Base-by-base conservation (phyloP, 768 basidiomycete genomes). In the Suillus sp. region DNA sequence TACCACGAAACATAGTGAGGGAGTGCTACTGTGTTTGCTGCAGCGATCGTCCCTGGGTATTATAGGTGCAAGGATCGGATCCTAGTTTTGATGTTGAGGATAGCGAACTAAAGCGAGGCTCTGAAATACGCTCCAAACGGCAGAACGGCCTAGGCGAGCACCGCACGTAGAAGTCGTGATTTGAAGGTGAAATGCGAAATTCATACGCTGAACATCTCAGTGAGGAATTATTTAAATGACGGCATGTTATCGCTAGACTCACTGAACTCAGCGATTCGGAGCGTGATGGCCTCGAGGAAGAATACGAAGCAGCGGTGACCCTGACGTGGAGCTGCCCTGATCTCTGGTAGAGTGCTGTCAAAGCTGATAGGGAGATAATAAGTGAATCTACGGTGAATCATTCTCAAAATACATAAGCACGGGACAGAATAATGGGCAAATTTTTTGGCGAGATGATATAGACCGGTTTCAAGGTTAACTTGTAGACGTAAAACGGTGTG, bases 321-420 rank as follows among this genome's bases (percentile, higher is more conserved):
- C 75, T 76, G 70, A 40, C 56, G 25, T 57, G 56, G 37, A 27
- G 55, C 55, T 34, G 37, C 25, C 37, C 37, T 27, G 16, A 57
- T 57, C 55, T 27, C 25, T 57, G 25, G 25, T 5, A 27, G 10
- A 38, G 37, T 38, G 18, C 37, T 20, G 37, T 13, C 55, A 18
- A 56, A 57, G 55, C 55, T 34, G 37, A 57, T 57, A 57, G 55
- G 55, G 10, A 57, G 37, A 57, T 57, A 57, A 40, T 38, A 57
- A 27, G 37, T 27, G 55, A 56, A 73, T 59, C 71, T 64, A 76
- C 68, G 73, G 75, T 66, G 66, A 60, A 73, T 47, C 62, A 68
- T 50, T 73, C 73, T 75, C 73, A 75, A 76, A 74, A 68, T 76
- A 74, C 73, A 74, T 76, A 74, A 74, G 63, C 73, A 66, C 73